Base-by-base conservation (phyloP, 108 stramenopile genomes). In the Aureococcus anophagefferens region DNA sequence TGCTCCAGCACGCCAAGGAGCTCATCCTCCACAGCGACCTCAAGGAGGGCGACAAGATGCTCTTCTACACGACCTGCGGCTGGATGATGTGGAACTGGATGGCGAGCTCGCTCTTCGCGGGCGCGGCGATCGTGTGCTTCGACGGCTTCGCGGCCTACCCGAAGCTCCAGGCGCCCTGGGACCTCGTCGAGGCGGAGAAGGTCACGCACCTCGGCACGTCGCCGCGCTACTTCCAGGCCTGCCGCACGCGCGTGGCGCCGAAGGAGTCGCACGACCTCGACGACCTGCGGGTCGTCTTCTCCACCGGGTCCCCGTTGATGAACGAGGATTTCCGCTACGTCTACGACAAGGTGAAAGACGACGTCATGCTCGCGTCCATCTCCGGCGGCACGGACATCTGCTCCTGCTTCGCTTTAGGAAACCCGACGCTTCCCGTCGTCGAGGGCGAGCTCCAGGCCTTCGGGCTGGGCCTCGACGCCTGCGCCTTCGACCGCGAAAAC, bases 1-100 rank as follows among this genome's bases (percentile, higher is more conserved):
- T 81, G n/a, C 46, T 81, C 31, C 68, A 68, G 35, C 80, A 81
- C 67, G 73, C 69, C 25, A 81, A 81, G 66, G 80, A 81, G 63
- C 75, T 74, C 33, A 67, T 77, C 29, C 64, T 77, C 30, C 80
- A 81, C 59, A 74, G 76, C n/a, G 80, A 81, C 45, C 59, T 77
- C 28, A 72, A 73, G 63, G 37, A 64, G 35, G 70, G 74, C n/a
- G 80, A 77, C 64, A 72, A 76, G n/a, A 77, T 81, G 76, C 62
- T 81, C 29, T 81, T 74, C 68, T 81, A 73, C 69, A 77, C 80
- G 29, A 77, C 76, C 7, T 77, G 76, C 33, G 80, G 76, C 16
- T 81, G 80, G 80, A 81, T 81, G 76, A 81, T 81, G 80, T 81
- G 76, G 79, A 81, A 81, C 46, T 81, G 80, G 80, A 77, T 77